phyloP scores from a whole-genome alignment of 1,284 basidiomycete genomes.

The Leccinum pallidistipes region DNA sequence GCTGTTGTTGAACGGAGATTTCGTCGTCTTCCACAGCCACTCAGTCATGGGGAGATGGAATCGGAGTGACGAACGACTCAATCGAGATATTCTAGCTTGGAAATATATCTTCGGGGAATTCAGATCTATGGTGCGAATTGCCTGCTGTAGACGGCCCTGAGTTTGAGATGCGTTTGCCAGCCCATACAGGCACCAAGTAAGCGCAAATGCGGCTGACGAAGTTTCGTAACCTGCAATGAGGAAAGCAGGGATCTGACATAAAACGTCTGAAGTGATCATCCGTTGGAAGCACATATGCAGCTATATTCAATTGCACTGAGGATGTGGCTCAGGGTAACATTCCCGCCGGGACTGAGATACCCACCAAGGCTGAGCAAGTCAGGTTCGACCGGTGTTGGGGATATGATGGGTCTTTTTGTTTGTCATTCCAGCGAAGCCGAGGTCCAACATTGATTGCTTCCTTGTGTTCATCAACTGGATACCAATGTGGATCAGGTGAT shows the following conservation, averaged over 20 bases:
- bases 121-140: conserved; percentile 36
- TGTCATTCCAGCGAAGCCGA: conserved; percentile 14
- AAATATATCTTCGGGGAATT: conserved; percentile 27
- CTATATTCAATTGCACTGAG: conserved; percentile 61
- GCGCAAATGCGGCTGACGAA: conserved; percentile 47
- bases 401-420: not conserved
- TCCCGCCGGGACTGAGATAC: conserved; percentile 8
- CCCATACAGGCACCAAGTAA: conserved; percentile 74
- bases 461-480: conserved; percentile 48
- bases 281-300: conserved; percentile 50
- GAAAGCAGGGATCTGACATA: conserved; percentile 79
- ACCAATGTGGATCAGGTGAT: conserved; percentile 56
- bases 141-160: conserved; percentile 59
- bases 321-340: conserved; percentile 1
- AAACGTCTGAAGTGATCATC: conserved; percentile 58
- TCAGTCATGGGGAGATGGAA: conserved; percentile 65
- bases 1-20: conserved; percentile 53
- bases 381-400: conserved; percentile 10
- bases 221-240: conserved; percentile 70
- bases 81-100: conserved; percentile 39
- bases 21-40: conserved; percentile 54
- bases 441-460: conserved; percentile 30
- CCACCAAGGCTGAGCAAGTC: conserved; percentile 24
- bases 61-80: conserved; percentile 57
- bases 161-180: conserved; percentile 53